These are phyloP conservation scores for Royoungia palumana DNA, from an alignment of 768 basidiomycete species.

Conservation along the genomic window DNA sequence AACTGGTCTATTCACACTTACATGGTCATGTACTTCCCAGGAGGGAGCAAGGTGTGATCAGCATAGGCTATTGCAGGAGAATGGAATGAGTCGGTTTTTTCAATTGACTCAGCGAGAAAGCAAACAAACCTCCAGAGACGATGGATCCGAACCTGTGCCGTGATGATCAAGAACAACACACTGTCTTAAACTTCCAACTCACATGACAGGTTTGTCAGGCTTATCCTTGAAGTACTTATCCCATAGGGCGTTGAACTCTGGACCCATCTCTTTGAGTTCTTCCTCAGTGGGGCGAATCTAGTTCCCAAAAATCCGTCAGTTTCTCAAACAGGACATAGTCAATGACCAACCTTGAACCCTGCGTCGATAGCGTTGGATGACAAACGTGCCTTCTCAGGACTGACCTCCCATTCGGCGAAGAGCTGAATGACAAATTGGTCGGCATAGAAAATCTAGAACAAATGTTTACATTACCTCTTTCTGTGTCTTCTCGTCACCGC, in stretches of 20 bases:
- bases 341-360: constrained; percentile 56
- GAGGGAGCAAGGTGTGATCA: constrained; percentile 66
- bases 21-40: constrained; percentile 71
- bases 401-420: constrained; percentile 62
- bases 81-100: not conserved
- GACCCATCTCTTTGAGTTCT: constrained; percentile 76
- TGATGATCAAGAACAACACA: not conserved
- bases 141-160: constrained; percentile 56
- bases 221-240: constrained; percentile 74
- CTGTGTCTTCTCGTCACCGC: constrained; percentile 58
- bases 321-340: not conserved
- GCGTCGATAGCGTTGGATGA: constrained; percentile 73
- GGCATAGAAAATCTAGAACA: not conserved
- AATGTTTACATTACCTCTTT: constrained; percentile 39
- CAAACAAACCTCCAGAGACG: constrained; percentile 50
- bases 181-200: constrained; percentile 12
- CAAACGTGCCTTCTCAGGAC: constrained; percentile 64
- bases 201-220: constrained; percentile 77
- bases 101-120: not conserved
- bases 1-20: constrained; percentile 22
- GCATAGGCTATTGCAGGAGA: constrained; percentile 48
- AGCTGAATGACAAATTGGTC: constrained; percentile 30
- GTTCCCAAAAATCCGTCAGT: not conserved
- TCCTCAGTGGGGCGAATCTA: constrained; percentile 67
- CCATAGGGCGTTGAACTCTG: constrained; percentile 68